A percentile compares a stretch with the other conserved stretches of the same genome.
phyloP scores from a whole-genome alignment of 208 protist genomes.

The Trypanosoma mega region DNA sequence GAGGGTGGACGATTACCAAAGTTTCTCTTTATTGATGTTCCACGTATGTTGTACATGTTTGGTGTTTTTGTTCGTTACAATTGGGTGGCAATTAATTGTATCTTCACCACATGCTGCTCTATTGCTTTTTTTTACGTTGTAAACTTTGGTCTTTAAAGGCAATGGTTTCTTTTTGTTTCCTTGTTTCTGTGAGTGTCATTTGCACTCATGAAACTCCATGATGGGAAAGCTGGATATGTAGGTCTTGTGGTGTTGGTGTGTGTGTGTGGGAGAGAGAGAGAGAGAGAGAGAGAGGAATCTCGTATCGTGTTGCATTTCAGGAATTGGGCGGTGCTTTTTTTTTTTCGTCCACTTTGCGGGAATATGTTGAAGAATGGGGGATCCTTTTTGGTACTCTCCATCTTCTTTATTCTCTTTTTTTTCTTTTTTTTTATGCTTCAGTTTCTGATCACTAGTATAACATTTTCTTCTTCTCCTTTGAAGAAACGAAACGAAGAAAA shows the following conservation, averaged over 20 bases:
- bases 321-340: too few relatives aligned
- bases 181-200: background rate
- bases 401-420: background rate
- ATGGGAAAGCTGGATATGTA: too few relatives aligned
- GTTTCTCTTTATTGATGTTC: constrained; percentile 86
- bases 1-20: constrained; percentile 79
- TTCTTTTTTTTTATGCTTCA: background rate
- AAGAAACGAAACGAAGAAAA: too few relatives aligned
- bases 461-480: too few relatives aligned
- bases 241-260: too few relatives aligned
- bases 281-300: too few relatives aligned
- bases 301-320: too few relatives aligned
- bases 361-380: too few relatives aligned
- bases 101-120: constrained; percentile 51
- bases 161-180: background rate
- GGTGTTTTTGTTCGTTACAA: constrained; percentile 88
- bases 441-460: too few relatives aligned
- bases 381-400: background rate
- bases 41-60: constrained; percentile 83
- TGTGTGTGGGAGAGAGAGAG: too few relatives aligned
- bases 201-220: too few relatives aligned
- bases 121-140: constrained; percentile 18
- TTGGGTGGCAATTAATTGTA: constrained; percentile 75
- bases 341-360: too few relatives aligned
- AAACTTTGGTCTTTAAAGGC: constrained; percentile 26